Conservation (phyloP, 192 early-diverging fungal species). For the Umbelopsis vinacea region DNA sequence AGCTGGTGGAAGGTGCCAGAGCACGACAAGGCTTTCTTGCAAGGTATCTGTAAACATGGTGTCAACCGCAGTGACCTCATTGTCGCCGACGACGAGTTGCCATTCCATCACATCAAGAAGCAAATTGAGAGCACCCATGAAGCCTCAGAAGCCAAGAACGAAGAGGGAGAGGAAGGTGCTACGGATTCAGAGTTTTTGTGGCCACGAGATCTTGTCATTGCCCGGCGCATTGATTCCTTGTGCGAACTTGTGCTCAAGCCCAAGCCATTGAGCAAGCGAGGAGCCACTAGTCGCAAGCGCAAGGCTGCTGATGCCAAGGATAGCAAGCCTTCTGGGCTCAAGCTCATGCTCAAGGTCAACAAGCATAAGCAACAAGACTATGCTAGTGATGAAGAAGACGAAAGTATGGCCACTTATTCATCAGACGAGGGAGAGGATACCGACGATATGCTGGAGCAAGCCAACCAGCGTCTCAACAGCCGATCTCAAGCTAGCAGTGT, state of each 20-base stretch:
- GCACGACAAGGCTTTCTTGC: slow-evolving; percentile 70
- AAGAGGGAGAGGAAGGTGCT: slow-evolving; percentile 20
- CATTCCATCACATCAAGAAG: slow-evolving; percentile 50
- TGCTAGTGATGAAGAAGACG: slow-evolving; percentile 16
- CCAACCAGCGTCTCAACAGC: slow-evolving; percentile 25
- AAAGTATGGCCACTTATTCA: slow-evolving; percentile 6
- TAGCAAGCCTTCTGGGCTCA: slow-evolving; percentile 12
- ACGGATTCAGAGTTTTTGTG: slow-evolving; percentile 50
- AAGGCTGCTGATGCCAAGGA: slow-evolving; percentile 20
- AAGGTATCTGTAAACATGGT: slow-evolving; percentile 74
- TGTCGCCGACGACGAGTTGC: slow-evolving; percentile 58
- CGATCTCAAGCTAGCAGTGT: slow-evolving; percentile 11
- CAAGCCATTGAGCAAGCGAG: slow-evolving; percentile 51
- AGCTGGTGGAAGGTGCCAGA: slow-evolving; percentile 78
- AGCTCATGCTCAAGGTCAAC: slow-evolving; percentile 27
- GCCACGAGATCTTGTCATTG: slow-evolving; percentile 59
- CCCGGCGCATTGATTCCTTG: slow-evolving; percentile 55
- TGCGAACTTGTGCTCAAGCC: slow-evolving; percentile 57
- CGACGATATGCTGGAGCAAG: slow-evolving; percentile 34
- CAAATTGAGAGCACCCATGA: slow-evolving; percentile 25
- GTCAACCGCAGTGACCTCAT: slow-evolving; percentile 69
- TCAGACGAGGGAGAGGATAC: slow-evolving; percentile 38
- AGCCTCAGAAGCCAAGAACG: neutral
- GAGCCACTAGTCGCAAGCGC: slow-evolving; percentile 25
- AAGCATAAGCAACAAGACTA: slow-evolving; percentile 24